A percentile compares a stretch with the other conserved stretches of the same genome.
phyloP scores from a whole-genome alignment of 148 eudicot genomes.

The Cornus suecica region DNA sequence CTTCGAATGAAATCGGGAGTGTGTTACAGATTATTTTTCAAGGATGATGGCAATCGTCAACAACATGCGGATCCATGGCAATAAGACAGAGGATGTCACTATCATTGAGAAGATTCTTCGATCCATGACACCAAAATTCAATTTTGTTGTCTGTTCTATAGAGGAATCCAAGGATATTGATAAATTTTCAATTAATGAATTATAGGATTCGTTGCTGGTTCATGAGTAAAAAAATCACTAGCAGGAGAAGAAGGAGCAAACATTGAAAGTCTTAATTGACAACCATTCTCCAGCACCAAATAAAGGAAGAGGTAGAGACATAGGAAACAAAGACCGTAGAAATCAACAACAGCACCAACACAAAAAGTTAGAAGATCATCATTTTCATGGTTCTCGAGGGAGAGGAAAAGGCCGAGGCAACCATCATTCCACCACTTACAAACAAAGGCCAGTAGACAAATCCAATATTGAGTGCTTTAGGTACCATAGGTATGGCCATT shows the following conservation, averaged over 20 bases:
- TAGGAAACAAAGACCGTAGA: too few relatives aligned
- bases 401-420: not conserved
- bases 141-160: too few relatives aligned
- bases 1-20: slow-evolving; percentile 22
- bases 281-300: not conserved
- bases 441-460: slow-evolving; percentile 1
- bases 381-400: not conserved
- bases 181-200: too few relatives aligned
- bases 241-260: slow-evolving; percentile 20
- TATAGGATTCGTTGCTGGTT: not conserved
- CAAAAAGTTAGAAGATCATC: too few relatives aligned
- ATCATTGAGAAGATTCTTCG: too few relatives aligned
- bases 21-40: slow-evolving; percentile 13
- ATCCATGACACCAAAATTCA: too few relatives aligned
- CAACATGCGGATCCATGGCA: slow-evolving; percentile 9
- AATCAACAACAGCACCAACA: too few relatives aligned
- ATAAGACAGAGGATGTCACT: too few relatives aligned
- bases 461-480: too few relatives aligned
- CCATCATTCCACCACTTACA: not conserved
- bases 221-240: slow-evolving; percentile 12
- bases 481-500: slow-evolving; percentile 16
- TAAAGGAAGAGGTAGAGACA: too few relatives aligned
- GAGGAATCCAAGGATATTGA: too few relatives aligned
- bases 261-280: too few relatives aligned
- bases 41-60: slow-evolving; percentile 13